phyloP scores from a whole-genome alignment of 768 basidiomycete genomes.

The Xerocomus potaroensis region DNA sequence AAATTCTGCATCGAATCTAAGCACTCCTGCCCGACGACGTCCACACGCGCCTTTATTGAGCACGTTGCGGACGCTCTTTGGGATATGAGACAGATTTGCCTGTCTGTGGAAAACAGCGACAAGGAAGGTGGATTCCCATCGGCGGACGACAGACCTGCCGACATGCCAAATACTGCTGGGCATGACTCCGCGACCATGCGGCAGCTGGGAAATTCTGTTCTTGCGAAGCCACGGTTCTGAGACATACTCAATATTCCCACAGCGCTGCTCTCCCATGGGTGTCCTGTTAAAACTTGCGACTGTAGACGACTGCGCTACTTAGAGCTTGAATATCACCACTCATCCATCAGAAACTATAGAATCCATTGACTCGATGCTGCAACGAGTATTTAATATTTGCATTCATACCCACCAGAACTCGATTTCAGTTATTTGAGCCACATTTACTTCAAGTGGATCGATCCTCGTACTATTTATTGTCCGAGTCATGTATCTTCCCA shows the following conservation, averaged over 20 bases:
- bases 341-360: background rate
- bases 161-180: too few species aligned
- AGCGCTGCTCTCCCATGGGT: too few species aligned
- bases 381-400: too few species aligned
- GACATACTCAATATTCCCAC: background rate
- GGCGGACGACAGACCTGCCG: background rate
- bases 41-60: constrained; percentile 63
- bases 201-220: background rate
- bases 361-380: too few species aligned
- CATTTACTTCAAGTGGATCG: too few species aligned
- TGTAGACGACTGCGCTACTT: too few species aligned
- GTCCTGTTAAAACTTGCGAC: too few species aligned
- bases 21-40: constrained; percentile 60
- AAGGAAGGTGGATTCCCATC: constrained; percentile 5
- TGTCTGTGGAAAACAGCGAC: constrained; percentile 3
- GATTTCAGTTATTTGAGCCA: background rate
- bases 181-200: background rate
- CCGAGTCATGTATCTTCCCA: too few species aligned
- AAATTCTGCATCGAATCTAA: constrained; percentile 97
- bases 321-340: constrained; percentile 7
- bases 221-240: constrained; percentile 20
- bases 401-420: background rate
- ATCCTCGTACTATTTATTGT: too few species aligned
- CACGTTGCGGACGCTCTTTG: constrained; percentile 57
- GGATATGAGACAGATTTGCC: constrained; percentile 64